Base-by-base conservation (phyloP, 331 rosid genomes). In the Telfairia occidentalis region DNA sequence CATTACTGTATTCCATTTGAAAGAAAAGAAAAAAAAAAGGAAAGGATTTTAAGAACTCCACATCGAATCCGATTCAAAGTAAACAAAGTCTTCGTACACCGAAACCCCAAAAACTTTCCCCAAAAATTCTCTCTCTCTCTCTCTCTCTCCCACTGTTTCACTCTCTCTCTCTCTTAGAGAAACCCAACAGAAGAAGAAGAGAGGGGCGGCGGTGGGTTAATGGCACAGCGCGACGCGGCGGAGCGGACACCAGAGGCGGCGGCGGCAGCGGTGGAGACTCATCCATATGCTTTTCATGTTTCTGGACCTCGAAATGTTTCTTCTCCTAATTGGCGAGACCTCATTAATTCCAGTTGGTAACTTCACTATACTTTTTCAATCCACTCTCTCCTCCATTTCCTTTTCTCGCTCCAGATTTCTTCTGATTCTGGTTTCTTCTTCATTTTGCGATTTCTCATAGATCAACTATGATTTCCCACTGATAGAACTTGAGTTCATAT, bases 221-320 rank as follows among this genome's bases (percentile, higher is more conserved):
- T 89, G 88, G 89, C 83, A 15, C 80, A 81, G 45, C 23, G 72
- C 34, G 75, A 12, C 2, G 11, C 26, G 6, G 78, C 59, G 73
- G 79, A 79, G 50, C 23, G 21, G 9, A 18, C 48, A 24, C 78
- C 34, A 64, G 75, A 59, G 64, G 78, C 53, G 3, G 80, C 70
- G 69, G 81, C 28, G 37, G 76, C 43, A 55, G 81, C 60, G 59
- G 84, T 24, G 35, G 80, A 81, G 53, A 81, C 86, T 76, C 96
- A 94, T 66, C 98, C 98, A 0, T 85, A 89, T 64, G 92, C 98
- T 0, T 94, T 94, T 77, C 96, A 91, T 78, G 96, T 91, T 24
- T 94, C 97, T 74, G 97, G 98, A 15, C 98, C 98, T 78, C 90
- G 98, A 28, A 90, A 91, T 26, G 79, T 91, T 37, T 34, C 84